Percentiles rank a stretch among this genome's conserved stretches.
phyloP scores from a whole-genome alignment of 768 basidiomycete species.

The Panaeolus papilionaceus region DNA sequence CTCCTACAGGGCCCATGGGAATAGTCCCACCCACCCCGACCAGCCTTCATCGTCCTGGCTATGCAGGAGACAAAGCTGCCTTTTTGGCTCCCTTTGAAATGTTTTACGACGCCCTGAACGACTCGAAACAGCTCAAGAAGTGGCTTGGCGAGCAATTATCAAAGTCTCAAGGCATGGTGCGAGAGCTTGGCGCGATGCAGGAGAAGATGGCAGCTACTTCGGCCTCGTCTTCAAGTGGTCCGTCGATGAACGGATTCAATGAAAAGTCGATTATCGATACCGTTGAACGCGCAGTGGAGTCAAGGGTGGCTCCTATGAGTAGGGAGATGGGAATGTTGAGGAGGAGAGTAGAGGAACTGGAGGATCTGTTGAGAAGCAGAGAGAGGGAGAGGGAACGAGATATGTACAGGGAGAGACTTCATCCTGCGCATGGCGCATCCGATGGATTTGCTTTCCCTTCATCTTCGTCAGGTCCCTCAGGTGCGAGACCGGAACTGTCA shows the following conservation, averaged over 20 bases:
- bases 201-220: not conserved
- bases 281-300: conserved; percentile 61
- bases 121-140: conserved; percentile 77
- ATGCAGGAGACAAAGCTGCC: conserved; percentile 69
- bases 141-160: conserved; percentile 80
- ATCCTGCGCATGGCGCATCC: conserved; percentile 26
- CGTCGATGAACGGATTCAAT: not conserved
- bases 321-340: conserved; percentile 67
- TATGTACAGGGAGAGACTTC: conserved; percentile 22
- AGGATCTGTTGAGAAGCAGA: conserved; percentile 48
- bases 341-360: conserved; percentile 72
- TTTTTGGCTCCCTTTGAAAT: conserved; percentile 84
- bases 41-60: conserved; percentile 65
- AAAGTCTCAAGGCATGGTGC: conserved; percentile 61
- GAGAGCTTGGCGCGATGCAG: conserved; percentile 44
- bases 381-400: conserved; percentile 15
- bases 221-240: not conserved
- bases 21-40: conserved; percentile 71
- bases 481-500: conserved; percentile 36
- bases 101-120: conserved; percentile 86
- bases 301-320: conserved; percentile 59
- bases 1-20: conserved; percentile 1
- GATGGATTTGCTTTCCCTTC: conserved; percentile 24
- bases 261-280: not conserved
- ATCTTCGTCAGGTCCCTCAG: conserved; percentile 33